phyloP scores from a whole-genome alignment of 139 green algal genomes.

The Chlorella sp. region DNA sequence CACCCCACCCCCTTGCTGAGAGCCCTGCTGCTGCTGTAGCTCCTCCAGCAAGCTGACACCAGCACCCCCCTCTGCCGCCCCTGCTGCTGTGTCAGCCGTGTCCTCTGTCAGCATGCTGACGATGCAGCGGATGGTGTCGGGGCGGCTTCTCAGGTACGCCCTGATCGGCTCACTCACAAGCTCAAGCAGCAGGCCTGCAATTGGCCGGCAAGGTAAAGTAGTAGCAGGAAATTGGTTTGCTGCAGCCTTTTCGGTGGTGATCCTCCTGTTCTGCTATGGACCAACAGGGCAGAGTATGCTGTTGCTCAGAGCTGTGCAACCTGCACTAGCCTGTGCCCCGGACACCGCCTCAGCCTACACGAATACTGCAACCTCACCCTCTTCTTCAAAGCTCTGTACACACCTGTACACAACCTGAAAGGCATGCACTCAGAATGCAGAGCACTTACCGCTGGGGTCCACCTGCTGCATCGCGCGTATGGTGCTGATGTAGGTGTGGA shows the following conservation, averaged over 20 bases:
- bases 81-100: no score
- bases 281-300: not conserved
- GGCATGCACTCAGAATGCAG: not conserved
- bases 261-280: not conserved
- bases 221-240: not conserved
- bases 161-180: constrained; percentile 67
- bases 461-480: constrained; percentile 44
- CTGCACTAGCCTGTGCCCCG: no score
- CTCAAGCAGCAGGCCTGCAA: constrained; percentile 68
- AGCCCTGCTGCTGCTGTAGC: no score
- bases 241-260: not conserved
- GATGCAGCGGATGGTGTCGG: constrained; percentile 89
- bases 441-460: constrained; percentile 5
- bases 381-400: no score
- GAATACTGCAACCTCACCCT: no score
- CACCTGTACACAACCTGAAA: not conserved
- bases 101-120: constrained; percentile 89
- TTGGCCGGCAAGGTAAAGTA: not conserved
- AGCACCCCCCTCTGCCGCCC: no score
- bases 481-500: constrained; percentile 82
- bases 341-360: no score
- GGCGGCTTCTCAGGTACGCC: constrained; percentile 65
- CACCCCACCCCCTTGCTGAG: no score
- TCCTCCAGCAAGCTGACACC: no score
- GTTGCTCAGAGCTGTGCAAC: not conserved